Evolutionary conservation across 1,284 basidiomycete species (phyloP), one percentile per base, ranked within the genome.

Genomic region (Pseudozyma pruni): DNA sequence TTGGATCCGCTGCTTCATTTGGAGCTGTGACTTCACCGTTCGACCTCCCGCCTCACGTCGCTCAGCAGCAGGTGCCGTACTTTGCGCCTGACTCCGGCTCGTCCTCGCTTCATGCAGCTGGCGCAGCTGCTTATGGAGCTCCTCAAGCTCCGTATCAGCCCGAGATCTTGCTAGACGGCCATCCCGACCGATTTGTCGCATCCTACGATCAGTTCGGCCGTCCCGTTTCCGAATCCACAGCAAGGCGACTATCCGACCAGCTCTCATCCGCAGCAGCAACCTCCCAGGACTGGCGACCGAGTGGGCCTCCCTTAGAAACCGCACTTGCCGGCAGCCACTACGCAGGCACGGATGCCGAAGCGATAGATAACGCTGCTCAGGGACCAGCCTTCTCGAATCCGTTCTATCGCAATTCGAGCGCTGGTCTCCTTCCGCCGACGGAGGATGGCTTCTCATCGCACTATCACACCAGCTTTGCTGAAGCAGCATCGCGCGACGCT

Each of bases 301-400:
- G 22, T 13, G 56, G 56, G 13, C 63, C 56, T 16, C 67, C 67
- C 1, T 32, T 70, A 14, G 67, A 70, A 43, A 54, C 60, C 20
- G 42, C 60, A 2, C 57, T 71, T 29, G 60, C 68, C 25, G 68
- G 68, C 31, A 66, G 68, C 19, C 60, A 63, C 16, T 64, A 56
- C 44, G n/a, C 45, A 16, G 33, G 44, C n/a, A 6, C 32, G 3
- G 55, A 53, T 4, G 33, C 48, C n/a, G 41, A 48, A 17, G 10
- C 48, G 4, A 34, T 50, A 17, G 54, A 48, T 27, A 17, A 20
- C 23, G 22, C 17, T 17, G 42, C 29, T 23, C 46, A 35, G 13
- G 44, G 40, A 4, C 54, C 62, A 25, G 47, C 61, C 23, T 72
- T 72, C 40, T 54, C 63, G 35, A 56, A 72, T 22, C 69, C 62